Conservation (phyloP, 116 monocot genomes). For the Thalassia testudinum region DNA sequence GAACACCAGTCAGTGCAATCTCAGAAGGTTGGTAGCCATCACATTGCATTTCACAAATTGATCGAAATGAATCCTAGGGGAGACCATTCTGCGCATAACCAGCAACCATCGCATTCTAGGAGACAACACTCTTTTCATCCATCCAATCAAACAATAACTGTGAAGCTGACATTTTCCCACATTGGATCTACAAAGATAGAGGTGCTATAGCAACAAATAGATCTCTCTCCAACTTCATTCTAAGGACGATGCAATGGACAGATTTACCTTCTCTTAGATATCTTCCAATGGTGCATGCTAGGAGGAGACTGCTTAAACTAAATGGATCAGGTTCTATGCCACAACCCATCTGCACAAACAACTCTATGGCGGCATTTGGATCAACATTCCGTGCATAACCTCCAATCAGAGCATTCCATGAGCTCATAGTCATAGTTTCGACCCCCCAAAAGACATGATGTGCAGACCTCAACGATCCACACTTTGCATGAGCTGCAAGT, state of each 20-base stretch:
- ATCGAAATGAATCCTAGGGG: constrained; percentile 26
- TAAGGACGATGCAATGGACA: constrained; percentile 34
- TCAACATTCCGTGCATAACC: constrained; percentile 61
- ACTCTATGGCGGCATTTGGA: constrained; percentile 25
- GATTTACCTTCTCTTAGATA: constrained; percentile 21
- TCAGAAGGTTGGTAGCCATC: constrained; percentile 21
- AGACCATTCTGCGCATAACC: constrained; percentile 39
- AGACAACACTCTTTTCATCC: constrained; percentile 33
- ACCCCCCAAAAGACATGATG: constrained; percentile 14
- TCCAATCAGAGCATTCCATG: constrained; percentile 70
- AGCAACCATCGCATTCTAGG: constrained; percentile 59
- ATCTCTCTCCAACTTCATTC: constrained; percentile 45
- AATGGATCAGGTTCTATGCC: constrained; percentile 43
- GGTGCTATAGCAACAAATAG: constrained; percentile 41
- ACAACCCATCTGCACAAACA: constrained; percentile 27
- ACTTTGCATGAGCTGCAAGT: constrained; percentile 50
- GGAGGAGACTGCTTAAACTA: constrained; percentile 42
- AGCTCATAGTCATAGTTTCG: constrained; percentile 28
- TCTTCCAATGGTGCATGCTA: constrained; percentile 31
- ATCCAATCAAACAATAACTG: constrained; percentile 25
- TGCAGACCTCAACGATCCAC: constrained; percentile 30
- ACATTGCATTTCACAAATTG: constrained; percentile 28
- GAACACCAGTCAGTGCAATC: constrained; percentile 26
- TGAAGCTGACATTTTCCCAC: constrained; percentile 17
- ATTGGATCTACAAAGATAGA: constrained; percentile 48